Conservation (phyloP, 2,329 filamentous ascomycete species). For the Sclerotiophoma versabilis region DNA sequence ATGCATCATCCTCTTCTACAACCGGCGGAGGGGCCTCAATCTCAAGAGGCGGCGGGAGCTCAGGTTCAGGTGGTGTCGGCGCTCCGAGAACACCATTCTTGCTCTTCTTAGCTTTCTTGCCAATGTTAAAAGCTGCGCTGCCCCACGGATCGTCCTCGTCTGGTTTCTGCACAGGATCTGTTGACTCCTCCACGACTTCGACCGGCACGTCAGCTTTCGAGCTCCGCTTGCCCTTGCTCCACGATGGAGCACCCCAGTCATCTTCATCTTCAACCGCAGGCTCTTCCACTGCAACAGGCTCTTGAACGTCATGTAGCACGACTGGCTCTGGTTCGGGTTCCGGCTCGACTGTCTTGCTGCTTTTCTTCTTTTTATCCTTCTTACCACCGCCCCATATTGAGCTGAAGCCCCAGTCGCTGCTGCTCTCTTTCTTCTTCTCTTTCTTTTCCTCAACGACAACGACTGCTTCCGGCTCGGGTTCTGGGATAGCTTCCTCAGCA, state of each 20-base stretch:
- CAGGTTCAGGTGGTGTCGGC: constrained; percentile 54
- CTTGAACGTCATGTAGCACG: constrained; percentile 43
- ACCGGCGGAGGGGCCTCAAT: constrained; percentile 53
- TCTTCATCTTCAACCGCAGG: constrained; percentile 59
- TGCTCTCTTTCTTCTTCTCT: constrained; percentile 40
- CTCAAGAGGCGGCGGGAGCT: constrained; percentile 59
- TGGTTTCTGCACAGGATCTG: constrained; percentile 52
- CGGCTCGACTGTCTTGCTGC: constrained; percentile 46
- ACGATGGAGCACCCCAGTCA: constrained; percentile 65
- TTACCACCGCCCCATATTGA: constrained; percentile 52
- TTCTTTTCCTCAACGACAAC: constrained; percentile 30
- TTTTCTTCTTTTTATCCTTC: constrained; percentile 55
- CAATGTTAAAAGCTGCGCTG: constrained; percentile 48
- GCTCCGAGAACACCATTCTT: constrained; percentile 61
- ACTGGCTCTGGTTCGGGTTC: constrained; percentile 33
- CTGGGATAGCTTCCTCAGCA: constrained; percentile 40
- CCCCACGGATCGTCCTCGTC: constrained; percentile 52
- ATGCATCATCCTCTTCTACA: constrained; percentile 50
- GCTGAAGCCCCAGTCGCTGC: constrained; percentile 46
- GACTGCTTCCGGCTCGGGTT: constrained; percentile 36
- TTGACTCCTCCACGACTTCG: constrained; percentile 51
- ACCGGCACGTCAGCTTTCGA: constrained; percentile 50
- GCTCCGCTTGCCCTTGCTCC: constrained; percentile 57
- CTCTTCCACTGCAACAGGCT: constrained; percentile 59
- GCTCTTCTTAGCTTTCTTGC: constrained; percentile 63